These are phyloP conservation scores for Vitis rupestris DNA, from an alignment of 164 flowering plant genomes.

Conservation along the genomic window DNA sequence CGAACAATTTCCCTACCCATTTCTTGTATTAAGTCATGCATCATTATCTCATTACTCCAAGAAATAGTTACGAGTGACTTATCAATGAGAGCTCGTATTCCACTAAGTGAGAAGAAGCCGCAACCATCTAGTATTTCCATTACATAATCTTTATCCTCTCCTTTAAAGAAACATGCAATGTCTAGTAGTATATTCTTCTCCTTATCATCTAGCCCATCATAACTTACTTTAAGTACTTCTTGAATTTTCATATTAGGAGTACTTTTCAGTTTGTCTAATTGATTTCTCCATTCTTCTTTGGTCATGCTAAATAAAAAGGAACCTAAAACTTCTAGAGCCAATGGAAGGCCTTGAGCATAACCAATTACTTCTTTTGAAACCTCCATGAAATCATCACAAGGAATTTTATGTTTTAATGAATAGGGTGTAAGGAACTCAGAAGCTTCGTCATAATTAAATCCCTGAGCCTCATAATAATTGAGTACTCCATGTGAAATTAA, in stretches of 20 bases:
- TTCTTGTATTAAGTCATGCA: slow-evolving; percentile 17
- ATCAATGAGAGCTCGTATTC: slow-evolving; percentile 1
- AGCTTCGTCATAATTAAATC: background rate
- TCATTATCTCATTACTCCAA: background rate
- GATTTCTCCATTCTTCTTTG: background rate
- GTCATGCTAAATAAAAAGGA: background rate
- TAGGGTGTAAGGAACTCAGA: background rate
- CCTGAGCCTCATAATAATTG: background rate
- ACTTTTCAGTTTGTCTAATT: background rate
- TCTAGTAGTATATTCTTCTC: background rate
- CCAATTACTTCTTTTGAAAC: background rate
- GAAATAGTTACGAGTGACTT: slow-evolving; percentile 4
- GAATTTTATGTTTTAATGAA: background rate
- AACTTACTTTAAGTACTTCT: background rate
- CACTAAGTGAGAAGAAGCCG: background rate
- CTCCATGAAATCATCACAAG: background rate
- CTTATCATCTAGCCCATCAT: background rate
- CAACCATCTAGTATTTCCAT: background rate
- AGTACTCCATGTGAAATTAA: background rate
- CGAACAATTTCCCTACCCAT: slow-evolving; percentile 20
- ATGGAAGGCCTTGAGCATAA: slow-evolving; percentile 2
- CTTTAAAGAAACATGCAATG: slow-evolving; percentile 9
- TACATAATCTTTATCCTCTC: background rate
- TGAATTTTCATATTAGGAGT: slow-evolving; percentile 1
- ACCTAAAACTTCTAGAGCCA: slow-evolving; percentile 7